These are phyloP conservation scores for Picochlorum sp. DNA, from an alignment of 139 green algal genomes.

Conservation along the genomic window DNA sequence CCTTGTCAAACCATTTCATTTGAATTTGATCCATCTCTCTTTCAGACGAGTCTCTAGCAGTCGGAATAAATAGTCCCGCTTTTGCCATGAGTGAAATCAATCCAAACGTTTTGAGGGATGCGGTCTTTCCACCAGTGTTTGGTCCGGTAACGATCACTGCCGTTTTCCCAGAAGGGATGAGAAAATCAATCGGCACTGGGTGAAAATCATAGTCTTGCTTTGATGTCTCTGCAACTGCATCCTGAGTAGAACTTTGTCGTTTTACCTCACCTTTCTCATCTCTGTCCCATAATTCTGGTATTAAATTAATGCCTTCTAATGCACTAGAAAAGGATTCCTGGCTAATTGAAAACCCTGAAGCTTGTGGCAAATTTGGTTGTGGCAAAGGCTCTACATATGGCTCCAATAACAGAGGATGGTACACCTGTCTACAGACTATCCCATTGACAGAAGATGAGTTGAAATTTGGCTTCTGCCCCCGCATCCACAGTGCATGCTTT, in stretches of 20 bases:
- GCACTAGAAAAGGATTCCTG: neutral
- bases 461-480: constrained; percentile 28
- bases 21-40: neutral
- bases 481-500: constrained; percentile 49
- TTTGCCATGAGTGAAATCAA: constrained; percentile 64
- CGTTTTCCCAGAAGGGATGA: constrained; percentile 25
- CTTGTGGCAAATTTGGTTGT: constrained; percentile 11
- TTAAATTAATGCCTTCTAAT: constrained; percentile 4
- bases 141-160: constrained; percentile 70
- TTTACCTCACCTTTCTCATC: neutral
- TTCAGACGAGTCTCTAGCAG: neutral
- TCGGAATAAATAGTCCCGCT: constrained; percentile 64
- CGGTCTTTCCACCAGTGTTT: constrained; percentile 80
- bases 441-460: too few species aligned
- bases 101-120: constrained; percentile 67
- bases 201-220: constrained; percentile 11
- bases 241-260: neutral
- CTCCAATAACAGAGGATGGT: constrained; percentile 30
- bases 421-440: neutral
- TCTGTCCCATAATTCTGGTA: constrained; percentile 13
- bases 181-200: constrained; percentile 36
- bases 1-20: constrained; percentile 34
- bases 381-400: constrained; percentile 23
- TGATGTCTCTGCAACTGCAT: neutral
- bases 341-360: neutral